Evolutionary conservation across 2,329 filamentous ascomycete species (phyloP), one percentile per base, ranked within the genome.

Genomic region (Raffaelea ambrosiae): DNA sequence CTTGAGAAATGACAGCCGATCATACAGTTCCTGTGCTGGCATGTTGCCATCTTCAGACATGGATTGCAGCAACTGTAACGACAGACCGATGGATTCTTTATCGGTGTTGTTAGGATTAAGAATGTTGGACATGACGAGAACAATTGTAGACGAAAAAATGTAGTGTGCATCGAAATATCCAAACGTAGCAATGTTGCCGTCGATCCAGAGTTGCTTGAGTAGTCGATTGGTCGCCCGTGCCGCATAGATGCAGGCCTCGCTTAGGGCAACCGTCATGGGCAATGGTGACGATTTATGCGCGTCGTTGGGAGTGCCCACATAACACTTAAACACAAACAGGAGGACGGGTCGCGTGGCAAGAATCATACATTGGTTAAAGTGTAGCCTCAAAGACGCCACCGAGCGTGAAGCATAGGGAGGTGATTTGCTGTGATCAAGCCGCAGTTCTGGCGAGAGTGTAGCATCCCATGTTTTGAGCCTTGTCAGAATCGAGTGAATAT

Each of bases 81-180:
- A 53, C 23, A 58, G 45, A 14, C 50, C 53, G 33, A 57, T 55
- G 3, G 55, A 50, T 29, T 60, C 51, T n/a, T 43, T 44, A 47
- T 57, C 57, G 39, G 51, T 48, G 22, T 47, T 48, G 23, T 54
- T 57, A 5, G 54, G 48, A 8, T 46, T 48, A 23, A 64, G 55
- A 7, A 58, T 52, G 26, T 54, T 53, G 16, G 58, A 56, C 42
- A 59, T 54, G n/a, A 55, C 48, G 20, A 60, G 52, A 3, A 59
- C 50, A 10, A 58, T 48, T 20, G 55, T 53, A 9, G 54, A 52
- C 16, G 56, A 58, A 51, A 60, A 60, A 33, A 56, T 51, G 50
- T 58, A 58, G 43, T 60, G 57, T 8, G 58, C 54, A 43, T 60
- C 57, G 42, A 59, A 60, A 48, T 58, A 60, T 29, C 58, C 58